Evolutionary conservation across 768 basidiomycete species (phyloP).

Genomic region (Rhodotorula kratochvilovae): DNA sequence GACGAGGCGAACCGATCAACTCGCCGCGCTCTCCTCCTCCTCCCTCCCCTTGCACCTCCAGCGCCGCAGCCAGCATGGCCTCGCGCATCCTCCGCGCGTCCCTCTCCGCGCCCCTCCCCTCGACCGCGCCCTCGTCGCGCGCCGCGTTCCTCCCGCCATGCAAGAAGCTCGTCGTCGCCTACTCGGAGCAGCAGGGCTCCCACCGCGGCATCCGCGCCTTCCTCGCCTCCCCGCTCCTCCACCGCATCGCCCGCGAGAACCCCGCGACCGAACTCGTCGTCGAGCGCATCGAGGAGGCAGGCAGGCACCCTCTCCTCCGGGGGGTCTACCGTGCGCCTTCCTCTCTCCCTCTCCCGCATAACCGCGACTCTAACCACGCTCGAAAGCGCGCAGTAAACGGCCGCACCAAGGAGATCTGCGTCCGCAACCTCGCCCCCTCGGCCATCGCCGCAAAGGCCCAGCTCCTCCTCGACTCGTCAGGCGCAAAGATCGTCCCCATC

Average conservation of each 20-base stretch:
- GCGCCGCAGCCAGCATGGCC: background rate
- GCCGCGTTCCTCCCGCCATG: slow-evolving; percentile 24
- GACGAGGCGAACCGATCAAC: no score
- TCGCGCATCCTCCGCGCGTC: background rate
- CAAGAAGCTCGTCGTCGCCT: slow-evolving; percentile 69
- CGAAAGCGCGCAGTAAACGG: slow-evolving; percentile 61
- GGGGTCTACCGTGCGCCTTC: slow-evolving; percentile 69
- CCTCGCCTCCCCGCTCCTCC: slow-evolving; percentile 53
- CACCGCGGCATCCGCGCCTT: slow-evolving; percentile 68
- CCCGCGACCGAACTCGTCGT: slow-evolving; percentile 83
- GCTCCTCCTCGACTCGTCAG: slow-evolving; percentile 79
- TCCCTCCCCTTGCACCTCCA: background rate
- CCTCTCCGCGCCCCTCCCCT: background rate
- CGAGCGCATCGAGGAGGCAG: slow-evolving; percentile 62
- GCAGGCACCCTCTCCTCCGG: slow-evolving; percentile 65
- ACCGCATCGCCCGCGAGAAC: slow-evolving; percentile 63
- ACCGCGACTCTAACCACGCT: no score
- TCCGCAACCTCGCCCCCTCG: slow-evolving; percentile 68
- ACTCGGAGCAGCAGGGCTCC: slow-evolving; percentile 74
- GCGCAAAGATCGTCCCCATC: slow-evolving; percentile 73
- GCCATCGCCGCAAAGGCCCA: slow-evolving; percentile 72
- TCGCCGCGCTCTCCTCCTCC: background rate
- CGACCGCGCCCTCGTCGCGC: slow-evolving; percentile 3
- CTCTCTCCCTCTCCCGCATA: background rate
- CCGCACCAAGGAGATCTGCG: slow-evolving; percentile 79